Conservation (phyloP, 1,284 basidiomycete genomes). For the Waitea zeae region DNA sequence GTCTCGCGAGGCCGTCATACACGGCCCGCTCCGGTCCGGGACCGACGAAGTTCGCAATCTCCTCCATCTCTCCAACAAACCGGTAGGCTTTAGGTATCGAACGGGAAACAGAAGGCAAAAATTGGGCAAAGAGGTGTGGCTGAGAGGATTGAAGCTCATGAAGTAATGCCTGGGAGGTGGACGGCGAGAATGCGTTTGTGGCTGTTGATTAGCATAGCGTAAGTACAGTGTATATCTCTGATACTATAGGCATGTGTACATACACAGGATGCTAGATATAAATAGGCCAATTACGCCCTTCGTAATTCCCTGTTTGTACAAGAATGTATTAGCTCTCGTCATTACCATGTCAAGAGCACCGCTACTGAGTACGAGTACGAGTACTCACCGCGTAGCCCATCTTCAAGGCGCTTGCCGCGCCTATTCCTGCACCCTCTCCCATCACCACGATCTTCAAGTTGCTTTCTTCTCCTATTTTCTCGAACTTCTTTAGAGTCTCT, state of each 20-base stretch:
- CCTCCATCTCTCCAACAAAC: conserved; percentile 43
- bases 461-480: conserved; percentile 12
- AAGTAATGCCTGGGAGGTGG: conserved; percentile 33
- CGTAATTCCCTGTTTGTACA: conserved; percentile 36
- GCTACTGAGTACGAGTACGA: not conserved
- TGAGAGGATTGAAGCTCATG: conserved; percentile 29
- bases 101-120: conserved; percentile 19
- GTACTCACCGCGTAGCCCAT: conserved; percentile 41
- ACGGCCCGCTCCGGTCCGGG: conserved; percentile 22
- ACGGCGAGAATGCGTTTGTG: conserved; percentile 37
- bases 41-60: conserved; percentile 36
- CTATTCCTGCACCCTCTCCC: conserved; percentile 28
- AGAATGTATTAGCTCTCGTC: too few relatives aligned
- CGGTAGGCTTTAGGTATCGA: conserved; percentile 46
- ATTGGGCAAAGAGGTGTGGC: conserved; percentile 21
- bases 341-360: not conserved
- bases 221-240: too few relatives aligned
- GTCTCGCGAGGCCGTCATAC: conserved; percentile 27
- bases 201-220: too few relatives aligned
- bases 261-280: conserved; percentile 38
- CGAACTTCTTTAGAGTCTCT: conserved; percentile 23
- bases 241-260: conserved; percentile 4
- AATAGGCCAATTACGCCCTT: conserved; percentile 39
- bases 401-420: conserved; percentile 43
- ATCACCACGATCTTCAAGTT: conserved; percentile 25